These are phyloP conservation scores for Neurospora sp. DNA, from an alignment of 495 filamentous ascomycete genomes.

Conservation along the genomic window DNA sequence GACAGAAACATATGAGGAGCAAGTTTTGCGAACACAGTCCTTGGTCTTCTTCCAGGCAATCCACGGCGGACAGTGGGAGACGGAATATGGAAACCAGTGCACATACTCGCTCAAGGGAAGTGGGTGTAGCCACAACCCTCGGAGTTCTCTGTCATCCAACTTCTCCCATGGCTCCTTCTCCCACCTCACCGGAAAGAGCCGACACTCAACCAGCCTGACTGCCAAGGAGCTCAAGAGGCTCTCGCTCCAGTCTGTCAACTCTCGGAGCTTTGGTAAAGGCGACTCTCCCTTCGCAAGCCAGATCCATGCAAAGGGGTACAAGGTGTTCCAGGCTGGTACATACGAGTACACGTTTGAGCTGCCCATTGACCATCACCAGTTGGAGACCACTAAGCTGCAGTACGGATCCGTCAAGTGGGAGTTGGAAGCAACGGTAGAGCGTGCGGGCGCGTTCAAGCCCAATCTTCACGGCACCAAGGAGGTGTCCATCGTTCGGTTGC, in stretches of 20 bases:
- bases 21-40: slow-evolving; percentile 64
- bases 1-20: slow-evolving; percentile 69
- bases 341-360: slow-evolving; percentile 95
- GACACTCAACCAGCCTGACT: slow-evolving; percentile 26
- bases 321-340: slow-evolving; percentile 78
- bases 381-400: slow-evolving; percentile 86
- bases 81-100: slow-evolving; percentile 53
- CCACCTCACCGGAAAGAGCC: slow-evolving; percentile 12
- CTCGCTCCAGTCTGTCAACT: slow-evolving; percentile 70
- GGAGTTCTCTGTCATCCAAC: slow-evolving; percentile 36
- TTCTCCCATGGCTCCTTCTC: slow-evolving; percentile 14
- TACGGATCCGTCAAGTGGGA: slow-evolving; percentile 84
- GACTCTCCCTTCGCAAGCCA: slow-evolving; percentile 50
- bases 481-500: slow-evolving; percentile 76
- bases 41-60: slow-evolving; percentile 78
- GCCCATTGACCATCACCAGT: slow-evolving; percentile 81
- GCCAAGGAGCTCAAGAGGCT: slow-evolving; percentile 49
- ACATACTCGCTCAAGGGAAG: slow-evolving; percentile 28
- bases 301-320: slow-evolving; percentile 80
- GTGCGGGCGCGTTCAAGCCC: slow-evolving; percentile 83
- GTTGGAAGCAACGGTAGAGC: slow-evolving; percentile 78
- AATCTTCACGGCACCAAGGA: slow-evolving; percentile 82
- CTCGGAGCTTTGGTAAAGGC: slow-evolving; percentile 78
- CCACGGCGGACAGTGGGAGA: slow-evolving; percentile 39
- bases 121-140: slow-evolving; percentile 16